These are phyloP conservation scores for Cyberlindnera xylosilytica DNA, from an alignment of 805 yeast genomes.

Conservation along the genomic window DNA sequence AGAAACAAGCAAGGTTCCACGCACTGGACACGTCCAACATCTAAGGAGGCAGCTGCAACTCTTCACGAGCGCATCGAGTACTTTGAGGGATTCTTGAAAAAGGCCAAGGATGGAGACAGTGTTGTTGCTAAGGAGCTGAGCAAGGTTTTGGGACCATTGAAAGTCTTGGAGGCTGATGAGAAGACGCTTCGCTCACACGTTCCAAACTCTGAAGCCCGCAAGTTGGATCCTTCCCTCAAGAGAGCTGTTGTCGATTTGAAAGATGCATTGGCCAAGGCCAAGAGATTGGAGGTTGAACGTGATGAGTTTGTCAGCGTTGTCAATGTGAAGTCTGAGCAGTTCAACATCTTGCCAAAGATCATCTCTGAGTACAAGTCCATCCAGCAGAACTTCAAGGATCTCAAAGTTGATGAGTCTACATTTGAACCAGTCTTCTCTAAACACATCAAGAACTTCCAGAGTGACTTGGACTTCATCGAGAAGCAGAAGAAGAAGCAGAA, in stretches of 20 bases:
- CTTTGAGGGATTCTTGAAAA: constrained; percentile 46
- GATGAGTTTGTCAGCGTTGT: constrained; percentile 39
- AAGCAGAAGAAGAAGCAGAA: constrained; percentile 37
- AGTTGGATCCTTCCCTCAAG: constrained; percentile 33
- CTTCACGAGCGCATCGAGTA: constrained; percentile 39
- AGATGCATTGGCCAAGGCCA: constrained; percentile 27
- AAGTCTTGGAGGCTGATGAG: constrained; percentile 38
- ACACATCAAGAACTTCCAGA: constrained; percentile 45
- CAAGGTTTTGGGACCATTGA: constrained; percentile 45
- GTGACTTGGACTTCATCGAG: constrained; percentile 47
- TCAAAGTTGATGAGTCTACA: constrained; percentile 27
- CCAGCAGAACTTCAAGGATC: constrained; percentile 17
- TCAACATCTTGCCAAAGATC: constrained; percentile 50
- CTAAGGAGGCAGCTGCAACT: constrained; percentile 42
- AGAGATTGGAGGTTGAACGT: constrained; percentile 38
- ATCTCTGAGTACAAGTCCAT: constrained; percentile 42
- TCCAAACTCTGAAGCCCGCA: constrained; percentile 31
- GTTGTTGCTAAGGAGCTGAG: constrained; percentile 44
- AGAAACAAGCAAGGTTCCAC: constrained; percentile 48
- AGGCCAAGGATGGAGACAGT: constrained; percentile 62
- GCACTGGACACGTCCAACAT: constrained; percentile 50
- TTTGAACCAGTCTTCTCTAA: constrained; percentile 40
- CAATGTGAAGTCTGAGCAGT: constrained; percentile 42
- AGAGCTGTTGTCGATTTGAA: constrained; percentile 35
- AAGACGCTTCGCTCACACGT: constrained; percentile 26